phyloP scores from a whole-genome alignment of 1,284 basidiomycete species.

The Erythrobasidium hasegawianum region DNA sequence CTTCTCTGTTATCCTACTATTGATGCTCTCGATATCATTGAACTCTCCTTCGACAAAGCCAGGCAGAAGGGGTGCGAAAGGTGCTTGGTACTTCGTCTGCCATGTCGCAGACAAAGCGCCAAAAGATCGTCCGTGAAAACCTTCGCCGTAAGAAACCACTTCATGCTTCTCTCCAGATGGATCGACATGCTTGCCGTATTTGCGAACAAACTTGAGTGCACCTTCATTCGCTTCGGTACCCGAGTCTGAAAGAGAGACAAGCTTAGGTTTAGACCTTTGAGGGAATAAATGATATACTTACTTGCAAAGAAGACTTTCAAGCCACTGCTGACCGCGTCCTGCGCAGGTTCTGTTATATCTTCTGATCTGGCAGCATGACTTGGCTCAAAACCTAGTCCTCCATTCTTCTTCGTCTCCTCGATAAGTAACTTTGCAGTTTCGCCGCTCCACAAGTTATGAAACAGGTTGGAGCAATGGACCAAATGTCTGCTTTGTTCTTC shows the following conservation, averaged over 20 bases:
- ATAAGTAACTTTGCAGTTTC: conserved; percentile 74
- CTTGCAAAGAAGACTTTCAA: conserved; percentile 82
- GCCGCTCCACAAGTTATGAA: conserved; percentile 85
- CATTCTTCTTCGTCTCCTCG: conserved; percentile 55
- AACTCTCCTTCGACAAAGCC: conserved; percentile 74
- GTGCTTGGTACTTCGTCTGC: conserved; percentile 91
- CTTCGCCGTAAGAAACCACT: conserved; percentile 84
- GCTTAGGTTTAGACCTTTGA: no score
- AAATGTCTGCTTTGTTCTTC: conserved; percentile 65
- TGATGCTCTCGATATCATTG: conserved; percentile 61
- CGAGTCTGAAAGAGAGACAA: conserved; percentile 62
- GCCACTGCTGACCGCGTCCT: conserved; percentile 40
- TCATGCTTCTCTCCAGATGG: conserved; percentile 60
- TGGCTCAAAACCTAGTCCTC: conserved; percentile 53
- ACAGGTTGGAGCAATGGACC: conserved; percentile 86
- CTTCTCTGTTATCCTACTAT: conserved; percentile 66
- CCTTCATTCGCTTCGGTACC: conserved; percentile 96
- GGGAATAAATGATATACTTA: not conserved
- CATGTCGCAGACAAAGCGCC: conserved; percentile 87
- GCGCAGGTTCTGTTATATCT: conserved; percentile 25
- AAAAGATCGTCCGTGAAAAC: conserved; percentile 94
- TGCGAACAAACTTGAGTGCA: conserved; percentile 91
- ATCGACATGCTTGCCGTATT: conserved; percentile 64
- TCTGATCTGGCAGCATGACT: conserved; percentile 9
- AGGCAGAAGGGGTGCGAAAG: conserved; percentile 89